Conservation (phyloP, 2,329 filamentous ascomycete species). For the Claviceps arundinis region DNA sequence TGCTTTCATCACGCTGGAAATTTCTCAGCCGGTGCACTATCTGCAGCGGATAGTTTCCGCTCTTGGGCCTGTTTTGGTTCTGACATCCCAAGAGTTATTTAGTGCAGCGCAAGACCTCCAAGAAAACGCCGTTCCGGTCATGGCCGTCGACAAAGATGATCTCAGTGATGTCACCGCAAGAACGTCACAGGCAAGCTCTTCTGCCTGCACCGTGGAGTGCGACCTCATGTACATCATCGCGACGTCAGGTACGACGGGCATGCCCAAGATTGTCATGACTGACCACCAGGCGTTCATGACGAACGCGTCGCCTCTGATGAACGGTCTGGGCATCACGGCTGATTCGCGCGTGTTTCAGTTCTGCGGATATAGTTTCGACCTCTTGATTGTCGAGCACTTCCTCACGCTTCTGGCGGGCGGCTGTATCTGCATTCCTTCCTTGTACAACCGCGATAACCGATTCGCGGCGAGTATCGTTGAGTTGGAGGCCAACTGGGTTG, state of each 20-base stretch:
- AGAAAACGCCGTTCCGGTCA: too few relatives aligned
- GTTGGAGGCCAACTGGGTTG: neutral
- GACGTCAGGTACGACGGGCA: neutral
- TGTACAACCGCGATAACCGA: neutral
- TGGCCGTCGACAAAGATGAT: too few relatives aligned
- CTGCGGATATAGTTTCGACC: conserved; percentile 1
- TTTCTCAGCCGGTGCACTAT: neutral
- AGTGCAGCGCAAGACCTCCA: neutral
- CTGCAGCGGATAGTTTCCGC: neutral
- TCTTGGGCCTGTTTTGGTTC: neutral
- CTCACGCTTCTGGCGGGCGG: neutral
- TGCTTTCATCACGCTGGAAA: neutral
- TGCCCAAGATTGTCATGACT: neutral
- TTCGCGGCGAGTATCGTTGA: neutral
- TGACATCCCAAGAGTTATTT: neutral
- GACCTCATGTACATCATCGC: neutral
- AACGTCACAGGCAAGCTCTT: neutral
- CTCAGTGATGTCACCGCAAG: too few relatives aligned
- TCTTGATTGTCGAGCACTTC: neutral
- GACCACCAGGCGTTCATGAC: neutral
- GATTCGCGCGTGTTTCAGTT: conserved; percentile 2
- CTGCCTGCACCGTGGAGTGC: neutral
- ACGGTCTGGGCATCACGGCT: neutral
- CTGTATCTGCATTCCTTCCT: conserved; percentile 1
- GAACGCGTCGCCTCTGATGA: neutral